Conservation (phyloP, 2,329 filamentous ascomycete species). For the Pseudogymnoascus sp. region DNA sequence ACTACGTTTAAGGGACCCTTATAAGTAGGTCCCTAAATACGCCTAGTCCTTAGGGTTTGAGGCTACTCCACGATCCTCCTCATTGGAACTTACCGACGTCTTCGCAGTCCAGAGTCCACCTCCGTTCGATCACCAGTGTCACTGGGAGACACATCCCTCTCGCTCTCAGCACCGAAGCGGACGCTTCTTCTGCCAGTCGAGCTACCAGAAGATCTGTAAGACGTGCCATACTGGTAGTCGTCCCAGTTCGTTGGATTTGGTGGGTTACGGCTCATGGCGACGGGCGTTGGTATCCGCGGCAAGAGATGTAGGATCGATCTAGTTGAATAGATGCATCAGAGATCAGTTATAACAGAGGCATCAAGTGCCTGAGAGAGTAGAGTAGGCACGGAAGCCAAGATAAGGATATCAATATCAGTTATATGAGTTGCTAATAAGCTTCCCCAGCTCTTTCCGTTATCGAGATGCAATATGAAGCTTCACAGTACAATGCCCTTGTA, state of each 20-base stretch:
- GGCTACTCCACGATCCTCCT: not conserved
- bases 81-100: constrained; percentile 24
- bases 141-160: constrained; percentile 18
- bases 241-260: constrained; percentile 28
- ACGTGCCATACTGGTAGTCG: constrained; percentile 31
- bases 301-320: not conserved
- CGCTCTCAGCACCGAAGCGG: constrained; percentile 23
- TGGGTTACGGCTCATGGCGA: constrained; percentile 9
- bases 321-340: constrained; percentile 12
- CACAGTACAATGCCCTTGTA: not conserved
- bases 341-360: not conserved
- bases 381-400: not conserved
- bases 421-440: constrained; percentile 11
- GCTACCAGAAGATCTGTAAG: constrained; percentile 27
- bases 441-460: constrained; percentile 4
- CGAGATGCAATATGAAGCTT: constrained; percentile 8
- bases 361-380: not conserved
- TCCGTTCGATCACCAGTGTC: constrained; percentile 18
- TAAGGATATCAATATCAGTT: constrained; percentile 6
- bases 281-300: not conserved
- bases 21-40: not conserved
- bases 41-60: not conserved
- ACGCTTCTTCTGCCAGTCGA: constrained; percentile 26
- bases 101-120: constrained; percentile 20
- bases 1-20: not conserved